Conservation (phyloP, 495 filamentous ascomycete species). For the Aspergillus haitiensis region DNA sequence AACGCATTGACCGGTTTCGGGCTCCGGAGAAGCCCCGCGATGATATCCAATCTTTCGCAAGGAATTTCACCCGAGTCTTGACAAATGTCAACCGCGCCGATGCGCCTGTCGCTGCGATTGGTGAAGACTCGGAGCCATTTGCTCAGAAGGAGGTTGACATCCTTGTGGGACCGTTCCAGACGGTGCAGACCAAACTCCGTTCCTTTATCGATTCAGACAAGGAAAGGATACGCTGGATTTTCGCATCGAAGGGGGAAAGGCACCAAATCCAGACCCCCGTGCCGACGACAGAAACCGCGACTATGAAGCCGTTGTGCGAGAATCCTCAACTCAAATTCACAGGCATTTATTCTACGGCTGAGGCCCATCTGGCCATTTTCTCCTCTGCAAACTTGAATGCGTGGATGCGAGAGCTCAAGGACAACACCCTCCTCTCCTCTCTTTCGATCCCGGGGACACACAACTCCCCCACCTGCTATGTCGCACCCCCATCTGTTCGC, state of each 20-base stretch:
- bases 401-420: slow-evolving; percentile 79
- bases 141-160: slow-evolving; percentile 55
- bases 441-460: slow-evolving; percentile 95
- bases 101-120: slow-evolving; percentile 44
- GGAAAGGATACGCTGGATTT: slow-evolving; percentile 61
- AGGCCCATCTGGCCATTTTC: slow-evolving; percentile 72
- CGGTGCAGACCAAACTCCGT: slow-evolving; percentile 54
- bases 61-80: slow-evolving; percentile 52
- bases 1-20: slow-evolving; percentile 71
- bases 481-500: slow-evolving; percentile 85
- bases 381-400: slow-evolving; percentile 65
- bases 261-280: slow-evolving; percentile 64
- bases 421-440: slow-evolving; percentile 69
- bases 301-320: slow-evolving; percentile 54
- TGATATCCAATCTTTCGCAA: slow-evolving; percentile 45
- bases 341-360: slow-evolving; percentile 64
- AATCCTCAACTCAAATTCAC: slow-evolving; percentile 66
- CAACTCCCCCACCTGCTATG: slow-evolving; percentile 82
- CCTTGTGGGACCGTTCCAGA: slow-evolving; percentile 58
- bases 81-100: slow-evolving; percentile 45
- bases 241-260: slow-evolving; percentile 59
- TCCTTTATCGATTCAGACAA: slow-evolving; percentile 45
- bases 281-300: slow-evolving; percentile 52
- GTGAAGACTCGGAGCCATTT: slow-evolving; percentile 55
- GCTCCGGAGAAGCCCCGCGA: slow-evolving; percentile 47